These are phyloP conservation scores for Trichosporon sp. DNA, from an alignment of 1,284 basidiomycete species.

Conservation along the genomic window DNA sequence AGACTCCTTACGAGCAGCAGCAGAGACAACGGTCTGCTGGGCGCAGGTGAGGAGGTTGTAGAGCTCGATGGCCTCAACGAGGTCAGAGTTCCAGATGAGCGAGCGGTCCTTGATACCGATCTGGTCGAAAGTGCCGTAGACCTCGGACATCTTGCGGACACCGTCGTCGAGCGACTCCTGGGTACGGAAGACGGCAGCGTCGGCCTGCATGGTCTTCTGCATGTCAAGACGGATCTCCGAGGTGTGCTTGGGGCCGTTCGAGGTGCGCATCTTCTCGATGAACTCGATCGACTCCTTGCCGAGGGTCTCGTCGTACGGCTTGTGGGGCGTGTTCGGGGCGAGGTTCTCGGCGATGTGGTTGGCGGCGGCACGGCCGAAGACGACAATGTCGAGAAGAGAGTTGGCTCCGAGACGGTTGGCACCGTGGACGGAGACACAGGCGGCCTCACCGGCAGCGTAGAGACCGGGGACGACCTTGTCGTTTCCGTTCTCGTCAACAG, in stretches of 20 bases:
- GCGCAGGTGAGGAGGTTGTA: slow-evolving; percentile 93
- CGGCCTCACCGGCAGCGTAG: slow-evolving; percentile 98
- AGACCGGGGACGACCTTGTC: slow-evolving; percentile 94
- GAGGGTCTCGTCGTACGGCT: slow-evolving; percentile 78
- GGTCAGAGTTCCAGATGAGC: slow-evolving; percentile 99
- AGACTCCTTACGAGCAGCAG: slow-evolving; percentile 92
- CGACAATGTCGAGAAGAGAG: slow-evolving; percentile 97
- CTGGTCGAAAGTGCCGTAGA: slow-evolving; percentile 81
- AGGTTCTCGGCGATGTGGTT: slow-evolving; percentile 94
- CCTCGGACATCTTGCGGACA: slow-evolving; percentile 74
- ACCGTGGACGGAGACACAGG: slow-evolving; percentile 98
- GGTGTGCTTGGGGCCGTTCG: slow-evolving; percentile 77
- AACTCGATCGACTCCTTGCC: slow-evolving; percentile 81
- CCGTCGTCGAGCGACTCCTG: slow-evolving; percentile 88
- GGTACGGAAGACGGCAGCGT: slow-evolving; percentile 88
- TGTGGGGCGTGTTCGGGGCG: slow-evolving; percentile 85
- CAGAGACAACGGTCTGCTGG: slow-evolving; percentile 90
- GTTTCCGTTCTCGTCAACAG: slow-evolving; percentile 74
- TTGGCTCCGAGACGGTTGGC: slow-evolving; percentile 99
- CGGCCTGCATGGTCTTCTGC: slow-evolving; percentile 98
- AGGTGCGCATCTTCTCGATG: slow-evolving; percentile 81
- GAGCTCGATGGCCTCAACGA: slow-evolving; percentile 94
- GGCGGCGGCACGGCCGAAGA: slow-evolving; percentile 97
- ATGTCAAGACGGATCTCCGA: slow-evolving; percentile 87
- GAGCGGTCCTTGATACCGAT: slow-evolving; percentile 95